Percentiles rank a stretch among this genome's conserved stretches.
Conservation (phyloP, 176 grass and related monocot species). For the Musa schizocarpa region DNA sequence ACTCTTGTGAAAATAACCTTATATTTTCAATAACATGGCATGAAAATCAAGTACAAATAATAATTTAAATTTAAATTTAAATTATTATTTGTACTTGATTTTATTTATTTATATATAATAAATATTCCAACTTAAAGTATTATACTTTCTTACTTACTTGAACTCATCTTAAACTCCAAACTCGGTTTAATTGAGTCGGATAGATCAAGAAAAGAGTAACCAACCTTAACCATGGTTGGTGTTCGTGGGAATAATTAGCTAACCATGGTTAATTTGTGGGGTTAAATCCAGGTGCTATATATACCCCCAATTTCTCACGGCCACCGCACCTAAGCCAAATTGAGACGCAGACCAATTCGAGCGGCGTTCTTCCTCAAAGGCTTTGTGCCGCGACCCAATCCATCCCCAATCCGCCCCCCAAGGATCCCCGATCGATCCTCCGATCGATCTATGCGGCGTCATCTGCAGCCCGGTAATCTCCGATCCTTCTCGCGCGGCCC, state of each 20-base stretch:
- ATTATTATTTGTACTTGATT: no score
- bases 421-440: slow-evolving; percentile 6
- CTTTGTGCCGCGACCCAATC: slow-evolving; percentile 10
- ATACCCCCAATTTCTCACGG: not conserved
- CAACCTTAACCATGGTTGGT: not conserved
- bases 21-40: no score
- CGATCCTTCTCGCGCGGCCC: slow-evolving; percentile 1
- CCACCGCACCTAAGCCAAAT: not conserved
- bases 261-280: not conserved
- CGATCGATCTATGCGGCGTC: not conserved
- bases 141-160: no score
- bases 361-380: not conserved
- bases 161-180: no score
- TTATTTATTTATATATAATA: no score
- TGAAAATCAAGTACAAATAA: no score
- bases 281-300: slow-evolving; percentile 1
- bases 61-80: no score
- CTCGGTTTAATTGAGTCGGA: no score
- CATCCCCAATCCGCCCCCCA: not conserved
- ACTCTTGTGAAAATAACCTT: no score
- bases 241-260: not conserved
- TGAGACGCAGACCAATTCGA: not conserved
- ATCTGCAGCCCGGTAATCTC: slow-evolving; percentile 6
- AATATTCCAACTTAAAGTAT: no score
- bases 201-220: no score